Base-by-base conservation (phyloP, 2,329 filamentous ascomycete genomes). In the Metarhizium robertsii region DNA sequence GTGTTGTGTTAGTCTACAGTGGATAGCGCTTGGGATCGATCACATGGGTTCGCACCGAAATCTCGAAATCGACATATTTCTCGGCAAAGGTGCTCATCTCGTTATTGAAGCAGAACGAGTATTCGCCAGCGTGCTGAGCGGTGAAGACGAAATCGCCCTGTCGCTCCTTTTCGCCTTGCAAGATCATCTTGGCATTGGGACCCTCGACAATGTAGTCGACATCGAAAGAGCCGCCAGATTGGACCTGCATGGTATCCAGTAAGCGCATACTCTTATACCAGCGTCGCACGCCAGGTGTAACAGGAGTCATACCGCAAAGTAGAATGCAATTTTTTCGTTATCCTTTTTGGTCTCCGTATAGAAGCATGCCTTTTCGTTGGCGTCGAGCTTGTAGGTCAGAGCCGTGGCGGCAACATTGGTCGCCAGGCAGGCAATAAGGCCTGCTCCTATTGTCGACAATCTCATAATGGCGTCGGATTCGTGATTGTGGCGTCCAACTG, bases 111-210 rank as follows among this genome's bases (percentile, higher is more conserved):
- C 94, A 99, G 77, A 99, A 97, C 54, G 85, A 84, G 76, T 97
- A 96, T 67, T 97, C 92, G 61, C 94, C 94, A 6, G 81, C 68
- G 53, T 90, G 84, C 66, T 90, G 90, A 49, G 92, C 94, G 0
- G 92, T 96, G 73, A 99, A 99, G 60, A 99, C 94, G 68, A 95
- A 97, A 73, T 99, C 94, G 54, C 92, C 94, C 75, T 97, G 92
- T 61, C 92, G 84, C 76, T 88, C 94, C 75, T 96, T 97, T 64
- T 86, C 79, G 59, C 92, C 94, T 58, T 92, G 85, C 65, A 97
- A 75, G 58, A 99, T 86, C 59, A 90, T 73, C 72, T 88, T 92
- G 67, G 87, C 85, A 62, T 81, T 83, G 32, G 95, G 94, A 20
- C 90, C 91, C 52, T 85, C 82, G 55, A 99, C 92, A 57, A 83